Evolutionary conservation across 2,329 filamentous ascomycete genomes (phyloP), one percentile per base, ranked within the genome.

Genomic region (Tolypocladium tundrense): DNA sequence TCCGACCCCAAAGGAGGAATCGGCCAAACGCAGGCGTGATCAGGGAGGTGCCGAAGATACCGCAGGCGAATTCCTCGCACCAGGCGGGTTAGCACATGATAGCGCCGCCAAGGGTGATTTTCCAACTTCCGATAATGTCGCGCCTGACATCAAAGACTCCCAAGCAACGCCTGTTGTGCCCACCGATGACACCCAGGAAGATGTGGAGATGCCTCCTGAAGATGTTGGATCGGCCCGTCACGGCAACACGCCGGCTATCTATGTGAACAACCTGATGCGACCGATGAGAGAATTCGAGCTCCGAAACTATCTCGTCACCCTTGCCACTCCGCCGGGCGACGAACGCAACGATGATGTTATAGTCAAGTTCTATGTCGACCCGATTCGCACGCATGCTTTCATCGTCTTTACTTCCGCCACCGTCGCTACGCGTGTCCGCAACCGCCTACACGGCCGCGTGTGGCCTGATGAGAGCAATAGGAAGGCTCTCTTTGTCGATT

Each of bases 211-310:
- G 54, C 70, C 73, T 52, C 62, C 65, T 24, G 68, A 72, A 37
- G 69, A 73, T 43, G 71, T 79, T 35, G 72, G 72, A 31, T 85
- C 87, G 8, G 80, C 89, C 0, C 73, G 86, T 41, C 89, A 94
- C 70, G 81, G 84, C 27, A 85, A 88, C 6, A 93, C 91, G 3
- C 74, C 84, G 39, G 87, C 90, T 19, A 77, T 97, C 53, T 97
- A 97, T 74, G 94, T 97, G 65, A 87, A 87, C 70, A 88, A 96
- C 66, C 84, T 97, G 57, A 92, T 95, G 84, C 87, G 93, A 53
- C 92, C 94, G 11, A 78, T 97, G 27, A 88, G 90, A 59, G 81
- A 85, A 0, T 75, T 78, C 33, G 77, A 79, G 21, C 81, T 97
- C 1, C 84, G 83, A 65, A 78, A 81, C 1, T 85, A 97, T 67